Conservation (phyloP, 192 early-diverging fungal genomes). For the Umbelopsis sp. region DNA sequence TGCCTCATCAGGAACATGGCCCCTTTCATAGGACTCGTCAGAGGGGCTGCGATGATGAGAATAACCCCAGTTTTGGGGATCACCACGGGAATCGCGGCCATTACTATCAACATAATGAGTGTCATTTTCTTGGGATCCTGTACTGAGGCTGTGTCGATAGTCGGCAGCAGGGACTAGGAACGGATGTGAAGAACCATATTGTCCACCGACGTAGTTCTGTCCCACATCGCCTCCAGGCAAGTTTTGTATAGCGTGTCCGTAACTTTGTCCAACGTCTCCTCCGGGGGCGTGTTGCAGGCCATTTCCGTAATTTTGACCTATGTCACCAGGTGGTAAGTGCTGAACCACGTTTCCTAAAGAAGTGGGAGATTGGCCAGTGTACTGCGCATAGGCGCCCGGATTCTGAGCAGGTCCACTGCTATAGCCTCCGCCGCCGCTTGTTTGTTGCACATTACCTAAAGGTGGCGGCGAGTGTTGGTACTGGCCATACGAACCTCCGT, state of each 20-base stretch:
- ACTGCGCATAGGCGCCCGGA: not conserved
- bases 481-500: conserved; percentile 2
- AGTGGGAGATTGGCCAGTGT: not conserved
- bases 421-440: not conserved
- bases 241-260: not conserved
- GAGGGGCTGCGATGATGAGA: conserved; percentile 1
- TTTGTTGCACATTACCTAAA: not conserved
- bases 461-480: not conserved
- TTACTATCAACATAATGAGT: not conserved
- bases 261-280: not conserved
- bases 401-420: not conserved
- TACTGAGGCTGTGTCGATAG: conserved; percentile 9
- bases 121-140: conserved; percentile 9
- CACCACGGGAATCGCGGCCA: not conserved
- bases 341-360: not conserved
- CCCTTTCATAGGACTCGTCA: not conserved
- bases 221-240: not conserved
- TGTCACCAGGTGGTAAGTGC: not conserved
- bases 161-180: not conserved
- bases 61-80: conserved; percentile 4
- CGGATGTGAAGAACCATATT: not conserved
- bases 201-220: not conserved
- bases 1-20: not conserved
- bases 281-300: not conserved
- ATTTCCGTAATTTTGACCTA: not conserved